Percentiles rank a stretch among this genome's conserved stretches.
phyloP scores from a whole-genome alignment of 73 alveolate species.

The Loxodes magnus region DNA sequence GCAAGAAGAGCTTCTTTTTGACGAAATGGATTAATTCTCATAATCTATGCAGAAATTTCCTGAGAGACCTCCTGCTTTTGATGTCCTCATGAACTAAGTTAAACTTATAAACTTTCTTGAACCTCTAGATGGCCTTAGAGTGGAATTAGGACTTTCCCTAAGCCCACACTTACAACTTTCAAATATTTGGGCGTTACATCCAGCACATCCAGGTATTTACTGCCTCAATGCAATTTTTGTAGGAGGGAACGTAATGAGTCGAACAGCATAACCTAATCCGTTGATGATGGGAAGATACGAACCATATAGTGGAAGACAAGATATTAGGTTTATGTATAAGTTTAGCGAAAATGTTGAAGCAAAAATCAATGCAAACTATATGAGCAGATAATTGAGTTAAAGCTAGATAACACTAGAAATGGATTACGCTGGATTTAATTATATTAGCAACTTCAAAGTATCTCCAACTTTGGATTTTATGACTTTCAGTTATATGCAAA shows the following conservation, averaged over 20 bases:
- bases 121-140: constrained; percentile 10
- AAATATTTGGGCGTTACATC: not conserved
- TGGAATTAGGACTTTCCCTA: not conserved
- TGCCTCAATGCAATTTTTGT: constrained; percentile 1
- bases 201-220: constrained; percentile 8
- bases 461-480: not conserved
- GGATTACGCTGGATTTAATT: constrained; percentile 4
- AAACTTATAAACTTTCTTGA: too few species aligned
- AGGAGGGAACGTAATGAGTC: constrained; percentile 10
- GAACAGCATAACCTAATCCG: constrained; percentile 7
- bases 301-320: constrained; percentile 8
- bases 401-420: not conserved
- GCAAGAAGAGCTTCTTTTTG: too few species aligned
- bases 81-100: too few species aligned
- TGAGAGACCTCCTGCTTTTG: too few species aligned
- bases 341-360: not conserved
- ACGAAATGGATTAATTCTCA: too few species aligned
- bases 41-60: too few species aligned
- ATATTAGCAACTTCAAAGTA: not conserved
- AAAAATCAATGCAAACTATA: constrained; percentile 6
- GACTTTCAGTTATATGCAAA: not conserved
- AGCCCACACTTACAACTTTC: not conserved
- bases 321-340: not conserved
- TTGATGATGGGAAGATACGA: constrained; percentile 7
- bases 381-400: not conserved